Base-by-base conservation (phyloP, 2,329 filamentous ascomycete genomes). In the Camillea tinctor region DNA sequence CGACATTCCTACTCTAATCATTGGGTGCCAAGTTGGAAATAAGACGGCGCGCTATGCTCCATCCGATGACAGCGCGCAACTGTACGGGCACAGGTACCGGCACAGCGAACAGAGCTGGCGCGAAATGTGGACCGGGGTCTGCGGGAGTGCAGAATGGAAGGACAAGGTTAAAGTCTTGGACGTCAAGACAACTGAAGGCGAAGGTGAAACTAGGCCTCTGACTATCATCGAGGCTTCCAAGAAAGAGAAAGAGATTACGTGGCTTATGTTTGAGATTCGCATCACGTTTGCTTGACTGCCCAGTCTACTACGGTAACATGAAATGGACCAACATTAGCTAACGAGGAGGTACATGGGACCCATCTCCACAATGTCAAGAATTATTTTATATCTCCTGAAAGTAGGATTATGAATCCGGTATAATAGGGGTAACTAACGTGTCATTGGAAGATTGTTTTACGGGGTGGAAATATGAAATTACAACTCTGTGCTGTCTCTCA, bases 1-100 rank as follows among this genome's bases (percentile, higher is more conserved):
- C 9, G 68, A 67, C 13, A 67, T 69, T 0, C 70, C 72, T 2
- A 67, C 74, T 44, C 64, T 77, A 2, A 59, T 77, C 8, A 63
- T 76, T 19, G 70, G 70, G 1, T 57, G 57, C 5, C 70, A 72
- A 15, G 62, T 62, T 2, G 69, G 69, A 13, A 62, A 55, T 19
- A 54, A 26, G 3, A 7, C 26, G 13, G 50, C 65, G 1, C 58
- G 60, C 7, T 52, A 60, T 20, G 56, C 55, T 49, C 15, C 20
- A 17, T 22, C 58, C 4, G 58, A 50, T 13, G 51, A 52, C 5
- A 17, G 49, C 24, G 59, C 58, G 4, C 22, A 51, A 8, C 54
- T 60, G 9, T 61, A 57, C 8, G 60, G 50, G 23, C 59, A 62
- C 49, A 65, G 64, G 17, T 69, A 68, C 50, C 48, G 62, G 3